Evolutionary conservation across 371 early-diverging fungal genomes (phyloP).

Genomic region (Zopfochytrium polystomum): DNA sequence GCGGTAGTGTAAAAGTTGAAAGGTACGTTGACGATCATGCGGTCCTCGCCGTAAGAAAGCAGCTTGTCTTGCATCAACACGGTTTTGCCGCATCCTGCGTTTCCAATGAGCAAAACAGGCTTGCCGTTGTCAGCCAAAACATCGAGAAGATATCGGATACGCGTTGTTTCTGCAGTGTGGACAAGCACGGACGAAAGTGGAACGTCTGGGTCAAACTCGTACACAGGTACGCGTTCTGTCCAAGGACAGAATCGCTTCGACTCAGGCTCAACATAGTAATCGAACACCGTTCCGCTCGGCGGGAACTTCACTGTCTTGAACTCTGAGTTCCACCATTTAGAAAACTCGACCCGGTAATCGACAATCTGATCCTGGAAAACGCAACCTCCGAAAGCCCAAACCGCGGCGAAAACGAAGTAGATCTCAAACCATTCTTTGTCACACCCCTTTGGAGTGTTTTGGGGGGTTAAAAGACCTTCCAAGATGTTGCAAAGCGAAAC

Average conservation of each 20-base stretch:
- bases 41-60: slow-evolving; percentile 54
- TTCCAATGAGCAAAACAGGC: slow-evolving; percentile 59
- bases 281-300: slow-evolving; percentile 56
- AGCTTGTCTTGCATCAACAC: slow-evolving; percentile 62
- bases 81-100: slow-evolving; percentile 63
- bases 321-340: slow-evolving; percentile 62
- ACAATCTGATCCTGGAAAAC: slow-evolving; percentile 57
- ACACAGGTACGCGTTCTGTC: slow-evolving; percentile 55
- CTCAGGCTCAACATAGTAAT: slow-evolving; percentile 57
- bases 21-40: slow-evolving; percentile 58
- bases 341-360: slow-evolving; percentile 59
- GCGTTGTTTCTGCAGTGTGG: slow-evolving; percentile 58
- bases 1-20: slow-evolving; percentile 66
- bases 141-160: slow-evolving; percentile 55
- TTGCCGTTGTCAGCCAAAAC: slow-evolving; percentile 59
- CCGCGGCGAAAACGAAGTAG: slow-evolving; percentile 62
- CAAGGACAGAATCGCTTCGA: slow-evolving; percentile 57
- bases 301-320: slow-evolving; percentile 63
- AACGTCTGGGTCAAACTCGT: slow-evolving; percentile 53
- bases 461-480: slow-evolving; percentile 55
- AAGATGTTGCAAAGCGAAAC: slow-evolving; percentile 56
- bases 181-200: slow-evolving; percentile 56
- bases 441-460: slow-evolving; percentile 60
- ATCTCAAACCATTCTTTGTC: slow-evolving; percentile 67
- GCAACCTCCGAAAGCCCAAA: slow-evolving; percentile 66